Evolutionary conservation across 176 grass and related monocot genomes (phyloP), one percentile per base, ranked within the genome.

Genomic region (Oryza longistaminata): DNA sequence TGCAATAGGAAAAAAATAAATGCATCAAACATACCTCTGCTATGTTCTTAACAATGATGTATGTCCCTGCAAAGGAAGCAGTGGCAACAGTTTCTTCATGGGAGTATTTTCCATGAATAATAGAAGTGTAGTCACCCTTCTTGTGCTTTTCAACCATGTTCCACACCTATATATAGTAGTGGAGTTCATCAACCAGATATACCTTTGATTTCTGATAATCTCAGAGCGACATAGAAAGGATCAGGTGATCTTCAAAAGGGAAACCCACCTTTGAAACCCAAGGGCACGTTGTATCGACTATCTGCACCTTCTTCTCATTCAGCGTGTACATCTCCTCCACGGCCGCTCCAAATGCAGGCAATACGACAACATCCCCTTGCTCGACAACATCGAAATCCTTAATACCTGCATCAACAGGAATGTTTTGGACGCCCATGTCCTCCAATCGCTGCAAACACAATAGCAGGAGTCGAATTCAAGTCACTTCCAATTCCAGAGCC

Each of bases 91-190:
- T 99, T 60, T 99, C 97, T 91, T 99, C 97, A 71, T 99, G 93
- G 76, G 90, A 45, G 86, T 96, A 99, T 87, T 98, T 99, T 14
- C 97, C 97, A 11, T 99, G 97, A 79, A 96, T 99, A 84, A 99
- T 90, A 33, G 93, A 99, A 70, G 93, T 94, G 84, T 94, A 99
- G 25, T 99, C 97, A 10, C 92, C 92, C 91, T 99, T 99, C 80
- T 92, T 99, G 73, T 99, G 97, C n/a, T 99, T 99, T 81, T 99
- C 97, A 4, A 99, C 97, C 87, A 71, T 99, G 84, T 94, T 99
- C 97, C 97, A 99, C 5, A 99, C 97, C 97, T 98, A 82, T 73
- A 83, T 64, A 48, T 13, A 34, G 68, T 70, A 14, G 68, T 3
- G 46, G 3, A 13, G 8, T 29, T 74, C 17, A 22, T 72, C 24